Evolutionary conservation across 2,329 filamentous ascomycete species (phyloP).

Genomic region (Magnaporthiopsis rhizophila): DNA sequence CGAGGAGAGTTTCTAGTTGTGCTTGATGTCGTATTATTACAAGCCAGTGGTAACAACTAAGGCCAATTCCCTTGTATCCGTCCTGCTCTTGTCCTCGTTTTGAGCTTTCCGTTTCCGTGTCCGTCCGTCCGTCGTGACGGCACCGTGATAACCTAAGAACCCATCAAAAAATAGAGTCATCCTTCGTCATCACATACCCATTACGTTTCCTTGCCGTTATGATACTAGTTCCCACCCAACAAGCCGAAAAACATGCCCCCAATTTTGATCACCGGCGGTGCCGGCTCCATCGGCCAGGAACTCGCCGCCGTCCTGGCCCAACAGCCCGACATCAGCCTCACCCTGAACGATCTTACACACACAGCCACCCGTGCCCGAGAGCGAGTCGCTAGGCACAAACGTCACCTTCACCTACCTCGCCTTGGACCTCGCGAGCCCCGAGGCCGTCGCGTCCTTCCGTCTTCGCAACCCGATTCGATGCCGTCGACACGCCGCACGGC

Average conservation of each 20-base stretch:
- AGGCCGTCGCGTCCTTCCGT: constrained; percentile 20
- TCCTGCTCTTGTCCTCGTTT: background rate
- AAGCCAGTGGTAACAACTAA: background rate
- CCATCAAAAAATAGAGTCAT: constrained; percentile 7
- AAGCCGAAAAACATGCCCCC: background rate
- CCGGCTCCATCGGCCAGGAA: constrained; percentile 47
- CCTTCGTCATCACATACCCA: background rate
- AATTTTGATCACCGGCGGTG: constrained; percentile 44
- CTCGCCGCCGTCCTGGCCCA: constrained; percentile 42
- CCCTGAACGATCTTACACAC: constrained; percentile 40
- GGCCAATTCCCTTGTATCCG: background rate
- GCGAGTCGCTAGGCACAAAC: constrained; percentile 23
- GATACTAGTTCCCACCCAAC: no score
- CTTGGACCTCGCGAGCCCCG: constrained; percentile 30
- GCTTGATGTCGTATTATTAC: background rate
- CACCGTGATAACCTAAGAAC: background rate
- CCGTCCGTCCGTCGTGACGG: background rate
- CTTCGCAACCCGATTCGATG: constrained; percentile 28
- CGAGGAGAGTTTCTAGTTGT: background rate
- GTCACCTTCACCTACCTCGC: constrained; percentile 34
- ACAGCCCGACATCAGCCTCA: constrained; percentile 30
- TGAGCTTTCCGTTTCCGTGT: background rate
- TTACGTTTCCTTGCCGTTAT: background rate
- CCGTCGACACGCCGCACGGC: constrained; percentile 44
- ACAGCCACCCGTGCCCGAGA: constrained; percentile 33